Percentiles rank a stretch among this genome's conserved stretches.
phyloP scores from a whole-genome alignment of 2,329 filamentous ascomycete genomes.

The Phialophora macrospora region DNA sequence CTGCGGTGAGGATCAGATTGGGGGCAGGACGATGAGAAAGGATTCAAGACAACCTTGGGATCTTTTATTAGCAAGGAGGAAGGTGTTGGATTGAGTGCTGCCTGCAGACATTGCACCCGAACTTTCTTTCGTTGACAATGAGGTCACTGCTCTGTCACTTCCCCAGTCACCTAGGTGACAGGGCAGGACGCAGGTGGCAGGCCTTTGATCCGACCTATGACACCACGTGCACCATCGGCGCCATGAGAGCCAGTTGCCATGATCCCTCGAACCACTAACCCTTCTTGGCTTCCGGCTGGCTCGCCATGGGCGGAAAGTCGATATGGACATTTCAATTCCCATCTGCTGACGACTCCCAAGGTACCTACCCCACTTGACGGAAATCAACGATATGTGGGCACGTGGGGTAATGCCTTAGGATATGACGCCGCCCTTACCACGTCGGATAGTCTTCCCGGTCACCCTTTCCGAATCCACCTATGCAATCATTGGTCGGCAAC shows the following conservation, averaged over 20 bases:
- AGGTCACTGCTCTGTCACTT: not conserved
- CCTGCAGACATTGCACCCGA: not conserved
- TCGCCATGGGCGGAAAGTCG: not conserved
- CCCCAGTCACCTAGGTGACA: not conserved
- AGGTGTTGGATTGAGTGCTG: conserved; percentile 3
- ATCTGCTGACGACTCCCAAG: not conserved
- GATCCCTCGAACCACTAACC: too few relatives aligned
- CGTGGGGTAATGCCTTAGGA: too few relatives aligned
- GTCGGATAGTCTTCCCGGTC: too few relatives aligned
- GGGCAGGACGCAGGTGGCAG: not conserved
- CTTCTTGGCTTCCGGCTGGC: not conserved
- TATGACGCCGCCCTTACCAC: too few relatives aligned
- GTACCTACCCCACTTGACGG: not conserved
- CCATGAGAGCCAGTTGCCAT: not conserved
- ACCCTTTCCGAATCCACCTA: too few relatives aligned
- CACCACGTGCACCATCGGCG: not conserved
- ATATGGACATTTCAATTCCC: not conserved
- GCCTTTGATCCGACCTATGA: too few relatives aligned
- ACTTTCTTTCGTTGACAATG: too few relatives aligned
- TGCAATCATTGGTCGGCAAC: too few relatives aligned
- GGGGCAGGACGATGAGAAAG: not conserved
- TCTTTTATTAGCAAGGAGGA: not conserved
- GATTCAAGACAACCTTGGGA: not conserved
- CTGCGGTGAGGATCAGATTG: not conserved
- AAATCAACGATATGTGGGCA: too few relatives aligned